These are phyloP conservation scores for Sporothrix sp. DNA, from an alignment of 2,329 filamentous ascomycete species.

Conservation along the genomic window DNA sequence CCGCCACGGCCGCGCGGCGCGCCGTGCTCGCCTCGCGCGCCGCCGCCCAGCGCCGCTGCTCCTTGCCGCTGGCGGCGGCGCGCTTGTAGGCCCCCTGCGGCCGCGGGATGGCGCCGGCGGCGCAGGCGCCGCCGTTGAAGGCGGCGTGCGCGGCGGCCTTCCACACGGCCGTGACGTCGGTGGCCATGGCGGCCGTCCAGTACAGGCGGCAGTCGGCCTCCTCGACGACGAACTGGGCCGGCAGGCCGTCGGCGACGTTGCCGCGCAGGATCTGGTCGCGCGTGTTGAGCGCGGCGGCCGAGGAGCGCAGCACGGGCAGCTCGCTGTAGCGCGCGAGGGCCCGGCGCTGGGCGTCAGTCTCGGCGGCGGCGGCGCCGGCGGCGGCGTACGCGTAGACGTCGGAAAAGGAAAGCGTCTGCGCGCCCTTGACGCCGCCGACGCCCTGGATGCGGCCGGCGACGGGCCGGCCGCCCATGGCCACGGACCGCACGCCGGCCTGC, in stretches of 20 bases:
- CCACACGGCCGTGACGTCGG: slow-evolving; percentile 38
- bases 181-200: slow-evolving; percentile 40
- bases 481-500: slow-evolving; percentile 40
- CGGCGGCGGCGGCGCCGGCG: slow-evolving; percentile 9
- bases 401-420: slow-evolving; percentile 16
- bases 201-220: slow-evolving; percentile 42
- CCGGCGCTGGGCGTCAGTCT: slow-evolving; percentile 12
- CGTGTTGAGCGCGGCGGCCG: slow-evolving; percentile 25
- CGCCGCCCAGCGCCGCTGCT: not conserved
- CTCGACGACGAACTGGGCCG: slow-evolving; percentile 40
- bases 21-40: slow-evolving; percentile 5
- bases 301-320: slow-evolving; percentile 12
- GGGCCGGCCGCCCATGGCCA: slow-evolving; percentile 54
- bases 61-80: not conserved
- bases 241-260: slow-evolving; percentile 30
- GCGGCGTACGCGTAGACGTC: slow-evolving; percentile 16
- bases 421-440: slow-evolving; percentile 56
- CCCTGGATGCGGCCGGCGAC: slow-evolving; percentile 46
- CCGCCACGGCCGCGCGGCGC: slow-evolving; percentile 1
- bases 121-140: slow-evolving; percentile 19
- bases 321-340: slow-evolving; percentile 11
- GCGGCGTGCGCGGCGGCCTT: slow-evolving; percentile 33
- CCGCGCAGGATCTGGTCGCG: slow-evolving; percentile 30
- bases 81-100: not conserved
- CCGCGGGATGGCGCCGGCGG: slow-evolving; percentile 9